Conservation (phyloP, 176 grass and related monocot genomes). For the Tillandsia fasciculata region DNA sequence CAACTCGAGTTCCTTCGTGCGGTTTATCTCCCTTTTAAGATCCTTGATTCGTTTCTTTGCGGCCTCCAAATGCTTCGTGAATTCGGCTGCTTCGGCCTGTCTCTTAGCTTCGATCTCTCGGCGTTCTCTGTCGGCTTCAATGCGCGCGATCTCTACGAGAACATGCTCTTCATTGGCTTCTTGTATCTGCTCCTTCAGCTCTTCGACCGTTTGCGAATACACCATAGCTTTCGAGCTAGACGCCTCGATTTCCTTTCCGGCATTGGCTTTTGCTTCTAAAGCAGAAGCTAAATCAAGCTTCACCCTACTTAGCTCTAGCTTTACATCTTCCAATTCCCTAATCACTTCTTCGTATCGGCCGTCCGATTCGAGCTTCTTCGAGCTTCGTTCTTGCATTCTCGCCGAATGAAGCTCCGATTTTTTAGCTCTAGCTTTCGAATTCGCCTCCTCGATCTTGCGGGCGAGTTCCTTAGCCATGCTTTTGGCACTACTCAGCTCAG, state of each 20-base stretch:
- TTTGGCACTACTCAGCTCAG: conserved; percentile 37
- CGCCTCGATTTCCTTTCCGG: conserved; percentile 63
- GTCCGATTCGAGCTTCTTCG: neutral
- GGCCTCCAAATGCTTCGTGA: conserved; percentile 39
- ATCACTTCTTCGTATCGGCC: conserved; percentile 27
- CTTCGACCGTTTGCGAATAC: conserved; percentile 38
- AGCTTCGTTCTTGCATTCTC: neutral
- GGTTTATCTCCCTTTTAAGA: conserved; percentile 29
- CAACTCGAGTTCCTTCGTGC: conserved; percentile 42
- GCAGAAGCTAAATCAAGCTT: conserved; percentile 41
- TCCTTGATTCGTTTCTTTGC: conserved; percentile 33
- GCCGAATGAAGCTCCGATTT: conserved; percentile 20
- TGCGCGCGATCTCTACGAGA: conserved; percentile 88
- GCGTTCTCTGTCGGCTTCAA: conserved; percentile 79
- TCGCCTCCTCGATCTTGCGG: conserved; percentile 43
- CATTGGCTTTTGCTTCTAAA: conserved; percentile 51
- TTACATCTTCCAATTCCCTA: conserved; percentile 45
- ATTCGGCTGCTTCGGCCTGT: conserved; percentile 32
- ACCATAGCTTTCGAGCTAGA: conserved; percentile 39
- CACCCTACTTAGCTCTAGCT: conserved; percentile 49
- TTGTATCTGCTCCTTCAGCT: conserved; percentile 51
- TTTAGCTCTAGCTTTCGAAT: conserved; percentile 28
- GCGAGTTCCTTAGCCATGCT: conserved; percentile 32
- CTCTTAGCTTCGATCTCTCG: conserved; percentile 54
- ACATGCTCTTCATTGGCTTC: conserved; percentile 90